These are phyloP conservation scores for Dactylella cylindrospora DNA, from an alignment of 2,329 filamentous ascomycete species.

Conservation along the genomic window DNA sequence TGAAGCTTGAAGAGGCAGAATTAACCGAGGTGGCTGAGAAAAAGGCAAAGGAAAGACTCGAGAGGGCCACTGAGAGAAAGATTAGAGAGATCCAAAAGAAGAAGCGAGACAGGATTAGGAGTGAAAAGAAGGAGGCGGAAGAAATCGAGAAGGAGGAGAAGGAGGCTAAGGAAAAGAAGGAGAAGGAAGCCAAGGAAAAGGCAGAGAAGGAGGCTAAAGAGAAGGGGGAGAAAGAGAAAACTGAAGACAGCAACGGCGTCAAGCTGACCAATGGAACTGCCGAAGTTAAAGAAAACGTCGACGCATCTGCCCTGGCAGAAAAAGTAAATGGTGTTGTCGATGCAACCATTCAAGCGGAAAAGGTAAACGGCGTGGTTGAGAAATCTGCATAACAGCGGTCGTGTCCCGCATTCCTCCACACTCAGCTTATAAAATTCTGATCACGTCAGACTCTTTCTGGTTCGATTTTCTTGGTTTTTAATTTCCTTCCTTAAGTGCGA, in stretches of 20 bases:
- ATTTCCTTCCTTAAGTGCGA: too few relatives aligned
- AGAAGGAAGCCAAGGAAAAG: slow-evolving; percentile 59
- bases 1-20: slow-evolving; percentile 59
- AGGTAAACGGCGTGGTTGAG: too few relatives aligned
- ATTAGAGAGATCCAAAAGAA: slow-evolving; percentile 50
- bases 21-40: slow-evolving; percentile 68
- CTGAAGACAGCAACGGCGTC: slow-evolving; percentile 47
- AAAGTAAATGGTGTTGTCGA: background rate
- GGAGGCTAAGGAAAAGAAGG: slow-evolving; percentile 51
- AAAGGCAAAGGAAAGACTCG: slow-evolving; percentile 64
- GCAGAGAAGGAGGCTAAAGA: slow-evolving; percentile 54
- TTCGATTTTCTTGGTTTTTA: too few relatives aligned
- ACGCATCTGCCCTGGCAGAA: background rate
- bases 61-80: slow-evolving; percentile 52
- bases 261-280: slow-evolving; percentile 28
- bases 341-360: too few relatives aligned
- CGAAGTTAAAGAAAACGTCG: slow-evolving; percentile 12
- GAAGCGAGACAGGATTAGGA: slow-evolving; percentile 54
- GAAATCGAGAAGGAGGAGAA: slow-evolving; percentile 53
- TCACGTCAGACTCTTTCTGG: too few relatives aligned
- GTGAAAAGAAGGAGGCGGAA: slow-evolving; percentile 55
- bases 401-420: too few relatives aligned
- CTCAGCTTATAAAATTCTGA: too few relatives aligned
- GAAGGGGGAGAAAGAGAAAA: slow-evolving; percentile 50
- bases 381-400: too few relatives aligned